Percentiles rank a stretch among this genome's conserved stretches.
phyloP scores from a whole-genome alignment of 1,284 basidiomycete species.

The Phylloboletellus chloephorus region DNA sequence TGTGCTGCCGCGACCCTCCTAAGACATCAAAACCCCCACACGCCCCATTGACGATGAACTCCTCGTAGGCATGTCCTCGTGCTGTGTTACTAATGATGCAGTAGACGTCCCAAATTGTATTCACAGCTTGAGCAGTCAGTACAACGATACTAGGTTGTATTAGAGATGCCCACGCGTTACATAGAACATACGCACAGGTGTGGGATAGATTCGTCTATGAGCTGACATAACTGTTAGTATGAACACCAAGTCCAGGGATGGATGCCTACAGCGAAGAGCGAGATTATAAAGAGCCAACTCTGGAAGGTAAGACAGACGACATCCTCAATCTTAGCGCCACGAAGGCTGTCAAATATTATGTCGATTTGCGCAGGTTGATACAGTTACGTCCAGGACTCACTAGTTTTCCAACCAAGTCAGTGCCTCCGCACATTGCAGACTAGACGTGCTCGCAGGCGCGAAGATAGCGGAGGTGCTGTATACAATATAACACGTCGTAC shows the following conservation, averaged over 20 bases:
- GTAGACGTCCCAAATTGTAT: slow-evolving; percentile 41
- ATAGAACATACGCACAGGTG: slow-evolving; percentile 34
- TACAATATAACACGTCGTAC: slow-evolving; percentile 13
- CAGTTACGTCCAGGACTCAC: not conserved
- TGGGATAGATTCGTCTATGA: slow-evolving; percentile 46
- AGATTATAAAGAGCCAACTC: slow-evolving; percentile 40
- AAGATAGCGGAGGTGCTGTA: slow-evolving; percentile 2
- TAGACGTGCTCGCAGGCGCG: slow-evolving; percentile 6
- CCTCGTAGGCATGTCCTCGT: slow-evolving; percentile 30
- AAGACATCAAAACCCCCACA: slow-evolving; percentile 37
- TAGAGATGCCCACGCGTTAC: not conserved
- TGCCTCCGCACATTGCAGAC: slow-evolving; percentile 31
- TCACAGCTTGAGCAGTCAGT: slow-evolving; percentile 39
- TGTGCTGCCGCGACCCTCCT: slow-evolving; percentile 37
- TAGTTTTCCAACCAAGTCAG: slow-evolving; percentile 36
- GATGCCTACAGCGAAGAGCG: slow-evolving; percentile 38
- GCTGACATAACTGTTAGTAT: slow-evolving; percentile 25
- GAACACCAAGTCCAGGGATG: not conserved
- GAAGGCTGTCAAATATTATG: slow-evolving; percentile 10
- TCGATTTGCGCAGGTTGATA: not conserved
- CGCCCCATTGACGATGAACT: slow-evolving; percentile 31
- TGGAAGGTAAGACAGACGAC: slow-evolving; percentile 39
- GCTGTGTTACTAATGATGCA: slow-evolving; percentile 31
- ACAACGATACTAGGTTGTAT: slow-evolving; percentile 27
- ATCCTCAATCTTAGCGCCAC: slow-evolving; percentile 37